Evolutionary conservation across 1,284 basidiomycete genomes (phyloP).

Genomic region (Sparassis latifolia): DNA sequence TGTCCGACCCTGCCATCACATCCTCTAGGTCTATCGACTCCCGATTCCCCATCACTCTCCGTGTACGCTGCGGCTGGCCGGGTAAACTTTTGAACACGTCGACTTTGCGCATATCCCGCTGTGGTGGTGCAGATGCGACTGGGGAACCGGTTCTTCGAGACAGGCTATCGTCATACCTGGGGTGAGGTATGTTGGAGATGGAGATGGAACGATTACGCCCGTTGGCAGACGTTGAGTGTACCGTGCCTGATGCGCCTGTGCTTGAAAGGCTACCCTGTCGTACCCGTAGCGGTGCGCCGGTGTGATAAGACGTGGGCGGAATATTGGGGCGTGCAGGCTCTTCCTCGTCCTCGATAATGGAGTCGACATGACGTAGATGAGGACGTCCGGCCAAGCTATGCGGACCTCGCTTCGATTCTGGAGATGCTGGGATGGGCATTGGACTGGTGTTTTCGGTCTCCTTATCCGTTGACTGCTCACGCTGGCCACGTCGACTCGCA

Average conservation of each 20-base stretch:
- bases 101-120: conserved; percentile 8
- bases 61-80: conserved; percentile 31
- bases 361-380: conserved; percentile 49
- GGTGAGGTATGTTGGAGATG: conserved; percentile 19
- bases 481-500: conserved; percentile 28
- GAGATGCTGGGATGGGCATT: background rate
- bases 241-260: conserved; percentile 4
- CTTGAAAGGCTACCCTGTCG: conserved; percentile 20
- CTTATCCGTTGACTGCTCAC: conserved; percentile 1
- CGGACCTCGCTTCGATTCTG: conserved; percentile 12
- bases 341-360: conserved; percentile 44
- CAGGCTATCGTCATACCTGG: conserved; percentile 14
- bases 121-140: background rate
- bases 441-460: conserved; percentile 18
- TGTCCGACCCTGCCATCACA: conserved; percentile 61
- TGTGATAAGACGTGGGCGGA: conserved; percentile 20
- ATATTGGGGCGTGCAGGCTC: conserved; percentile 18
- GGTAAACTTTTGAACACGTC: conserved; percentile 22
- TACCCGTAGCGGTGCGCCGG: conserved; percentile 14
- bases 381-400: conserved; percentile 12
- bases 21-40: conserved; percentile 73
- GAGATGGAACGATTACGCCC: conserved; percentile 19
- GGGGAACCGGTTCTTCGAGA: conserved; percentile 8
- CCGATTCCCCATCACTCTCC: conserved; percentile 45
- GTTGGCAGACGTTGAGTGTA: conserved; percentile 5